phyloP scores from a whole-genome alignment of 2,329 filamentous ascomycete genomes.

The Phaeosphaeriaceae sp. region DNA sequence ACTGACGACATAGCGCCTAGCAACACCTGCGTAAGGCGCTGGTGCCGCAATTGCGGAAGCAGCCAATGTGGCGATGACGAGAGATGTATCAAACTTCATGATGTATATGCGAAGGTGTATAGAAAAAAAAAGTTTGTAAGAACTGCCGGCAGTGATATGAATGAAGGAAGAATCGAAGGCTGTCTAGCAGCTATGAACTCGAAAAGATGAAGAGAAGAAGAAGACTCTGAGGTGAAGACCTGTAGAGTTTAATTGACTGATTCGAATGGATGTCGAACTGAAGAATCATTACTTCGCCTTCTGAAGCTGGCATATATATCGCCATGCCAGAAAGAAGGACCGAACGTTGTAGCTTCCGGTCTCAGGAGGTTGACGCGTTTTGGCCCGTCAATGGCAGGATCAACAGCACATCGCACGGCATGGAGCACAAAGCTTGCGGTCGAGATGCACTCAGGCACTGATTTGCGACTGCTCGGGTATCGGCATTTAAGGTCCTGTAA shows the following conservation, averaged over 20 bases:
- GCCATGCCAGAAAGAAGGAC: conserved; percentile 9
- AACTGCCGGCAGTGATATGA: conserved; percentile 38
- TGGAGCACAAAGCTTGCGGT: background rate
- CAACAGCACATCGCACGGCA: background rate
- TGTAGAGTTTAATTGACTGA: conserved; percentile 1
- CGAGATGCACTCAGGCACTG: conserved; percentile 18
- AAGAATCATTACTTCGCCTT: background rate
- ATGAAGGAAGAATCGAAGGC: conserved; percentile 18
- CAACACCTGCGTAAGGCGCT: conserved; percentile 21
- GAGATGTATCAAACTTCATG: conserved; percentile 40
- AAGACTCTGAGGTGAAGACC: conserved; percentile 13
- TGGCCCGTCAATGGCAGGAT: background rate
- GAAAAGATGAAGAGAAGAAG: conserved; percentile 13
- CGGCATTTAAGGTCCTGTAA: conserved; percentile 30
- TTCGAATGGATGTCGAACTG: background rate
- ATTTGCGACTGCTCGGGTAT: conserved; percentile 26
- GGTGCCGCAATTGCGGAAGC: conserved; percentile 36
- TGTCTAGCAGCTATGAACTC: conserved; percentile 35
- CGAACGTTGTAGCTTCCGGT: conserved; percentile 8
- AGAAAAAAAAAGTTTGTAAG: background rate
- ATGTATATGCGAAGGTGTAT: conserved; percentile 6
- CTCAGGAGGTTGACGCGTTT: conserved; percentile 18
- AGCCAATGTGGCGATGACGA: conserved; percentile 37
- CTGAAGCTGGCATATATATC: conserved; percentile 13
- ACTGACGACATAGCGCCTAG: conserved; percentile 29